phyloP scores from a whole-genome alignment of 148 eudicot genomes.

The Fallopia convolvulus region DNA sequence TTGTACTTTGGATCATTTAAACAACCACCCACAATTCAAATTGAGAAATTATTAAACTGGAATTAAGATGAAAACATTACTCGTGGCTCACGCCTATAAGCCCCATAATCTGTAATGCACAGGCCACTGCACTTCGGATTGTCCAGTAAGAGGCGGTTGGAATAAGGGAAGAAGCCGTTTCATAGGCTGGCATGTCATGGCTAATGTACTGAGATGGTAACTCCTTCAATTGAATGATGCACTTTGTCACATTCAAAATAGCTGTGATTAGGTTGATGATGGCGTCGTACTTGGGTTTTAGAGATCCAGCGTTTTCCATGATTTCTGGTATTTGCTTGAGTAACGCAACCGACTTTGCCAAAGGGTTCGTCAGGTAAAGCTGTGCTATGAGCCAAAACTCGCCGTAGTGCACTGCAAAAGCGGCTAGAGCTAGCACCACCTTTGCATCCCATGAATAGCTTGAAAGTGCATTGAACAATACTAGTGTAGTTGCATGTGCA shows the following conservation, averaged over 20 bases:
- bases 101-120: slow-evolving; percentile 52
- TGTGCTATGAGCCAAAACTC: slow-evolving; percentile 79
- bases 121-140: slow-evolving; percentile 53
- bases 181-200: slow-evolving; percentile 33
- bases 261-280: slow-evolving; percentile 40
- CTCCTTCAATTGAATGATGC: slow-evolving; percentile 63
- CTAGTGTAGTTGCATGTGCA: slow-evolving; percentile 46
- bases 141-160: slow-evolving; percentile 74
- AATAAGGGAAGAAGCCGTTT: slow-evolving; percentile 36
- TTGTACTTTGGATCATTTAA: no score
- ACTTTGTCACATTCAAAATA: slow-evolving; percentile 51
- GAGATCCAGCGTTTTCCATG: slow-evolving; percentile 28
- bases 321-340: slow-evolving; percentile 65
- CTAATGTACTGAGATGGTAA: slow-evolving; percentile 46
- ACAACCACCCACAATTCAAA: not conserved
- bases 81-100: slow-evolving; percentile 58
- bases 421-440: slow-evolving; percentile 55
- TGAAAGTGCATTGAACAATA: slow-evolving; percentile 45
- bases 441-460: slow-evolving; percentile 82
- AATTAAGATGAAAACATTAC: slow-evolving; percentile 30
- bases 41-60: not conserved
- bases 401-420: slow-evolving; percentile 66
- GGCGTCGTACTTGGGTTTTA: slow-evolving; percentile 52
- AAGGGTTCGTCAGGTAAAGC: slow-evolving; percentile 42
- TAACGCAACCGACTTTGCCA: slow-evolving; percentile 63